phyloP scores from a whole-genome alignment of 2,329 filamentous ascomycete species.

The Colletotrichum phormii region DNA sequence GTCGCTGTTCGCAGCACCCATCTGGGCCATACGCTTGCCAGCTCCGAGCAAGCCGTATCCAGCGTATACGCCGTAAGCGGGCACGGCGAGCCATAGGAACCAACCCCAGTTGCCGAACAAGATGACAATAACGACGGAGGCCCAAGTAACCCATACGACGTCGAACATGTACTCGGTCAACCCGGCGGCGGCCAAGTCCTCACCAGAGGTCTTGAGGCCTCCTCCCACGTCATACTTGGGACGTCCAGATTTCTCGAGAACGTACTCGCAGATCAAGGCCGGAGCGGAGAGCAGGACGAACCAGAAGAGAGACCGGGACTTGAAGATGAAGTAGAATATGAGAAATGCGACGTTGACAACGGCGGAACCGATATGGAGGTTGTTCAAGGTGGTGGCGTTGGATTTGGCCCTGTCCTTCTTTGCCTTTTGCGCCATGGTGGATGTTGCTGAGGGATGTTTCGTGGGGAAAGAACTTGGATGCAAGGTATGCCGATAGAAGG shows the following conservation, averaged over 20 bases:
- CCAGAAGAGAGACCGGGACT: conserved; percentile 71
- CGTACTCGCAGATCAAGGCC: conserved; percentile 82
- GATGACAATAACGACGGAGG: conserved; percentile 76
- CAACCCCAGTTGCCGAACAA: conserved; percentile 84
- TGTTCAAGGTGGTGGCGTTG: conserved; percentile 82
- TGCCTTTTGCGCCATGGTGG: conserved; percentile 70
- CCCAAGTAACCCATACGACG: conserved; percentile 94
- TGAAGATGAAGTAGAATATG: conserved; percentile 74
- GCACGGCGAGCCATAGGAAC: conserved; percentile 66
- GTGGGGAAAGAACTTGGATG: neutral
- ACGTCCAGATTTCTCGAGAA: conserved; percentile 86
- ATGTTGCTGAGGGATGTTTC: neutral
- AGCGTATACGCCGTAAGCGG: conserved; percentile 67
- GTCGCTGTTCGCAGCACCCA: conserved; percentile 47
- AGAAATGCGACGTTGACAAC: conserved; percentile 81
- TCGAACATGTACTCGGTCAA: conserved; percentile 99
- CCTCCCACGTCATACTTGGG: conserved; percentile 77
- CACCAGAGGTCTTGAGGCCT: conserved; percentile 80
- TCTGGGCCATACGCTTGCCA: conserved; percentile 64
- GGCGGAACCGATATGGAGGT: conserved; percentile 82
- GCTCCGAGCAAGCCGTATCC: conserved; percentile 65
- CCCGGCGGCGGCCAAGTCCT: conserved; percentile 88
- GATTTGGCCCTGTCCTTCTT: conserved; percentile 78
- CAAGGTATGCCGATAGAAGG: neutral
- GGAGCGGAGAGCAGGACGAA: conserved; percentile 82